phyloP scores from a whole-genome alignment of 192 early-diverging fungal genomes.

The Mortierella claussenii region DNA sequence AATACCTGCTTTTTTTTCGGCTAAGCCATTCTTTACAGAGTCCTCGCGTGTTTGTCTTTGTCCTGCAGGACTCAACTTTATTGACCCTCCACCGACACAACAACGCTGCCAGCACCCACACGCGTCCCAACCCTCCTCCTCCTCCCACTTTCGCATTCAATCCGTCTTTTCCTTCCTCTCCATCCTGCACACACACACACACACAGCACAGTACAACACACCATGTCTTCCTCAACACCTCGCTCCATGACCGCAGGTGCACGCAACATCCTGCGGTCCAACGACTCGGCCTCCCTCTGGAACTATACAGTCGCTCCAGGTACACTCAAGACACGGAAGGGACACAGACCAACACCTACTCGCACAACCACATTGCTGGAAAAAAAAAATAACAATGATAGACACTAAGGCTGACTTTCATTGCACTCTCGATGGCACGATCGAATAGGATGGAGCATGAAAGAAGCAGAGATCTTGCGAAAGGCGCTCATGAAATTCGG shows the following conservation, averaged over 20 bases:
- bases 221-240: conserved; percentile 65
- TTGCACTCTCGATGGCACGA: not conserved
- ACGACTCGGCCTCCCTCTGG: conserved; percentile 95
- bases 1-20: too few species aligned
- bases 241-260: conserved; percentile 91
- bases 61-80: too few species aligned
- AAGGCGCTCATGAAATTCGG: conserved; percentile 90
- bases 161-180: not conserved
- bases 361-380: not conserved
- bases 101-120: too few species aligned
- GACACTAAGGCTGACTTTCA: not conserved
- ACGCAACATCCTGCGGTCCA: conserved; percentile 90
- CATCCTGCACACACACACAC: not conserved
- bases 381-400: conserved; percentile 4
- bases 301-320: conserved; percentile 93
- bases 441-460: conserved; percentile 84
- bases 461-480: conserved; percentile 85
- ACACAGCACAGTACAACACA: not conserved
- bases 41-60: too few species aligned
- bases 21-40: too few species aligned
- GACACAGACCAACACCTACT: not conserved
- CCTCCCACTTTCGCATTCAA: not conserved
- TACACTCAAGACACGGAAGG: too few species aligned
- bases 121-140: too few species aligned
- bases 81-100: too few species aligned